Conservation (phyloP, 805 yeast genomes). For the Diddensiella santjacobensis region DNA sequence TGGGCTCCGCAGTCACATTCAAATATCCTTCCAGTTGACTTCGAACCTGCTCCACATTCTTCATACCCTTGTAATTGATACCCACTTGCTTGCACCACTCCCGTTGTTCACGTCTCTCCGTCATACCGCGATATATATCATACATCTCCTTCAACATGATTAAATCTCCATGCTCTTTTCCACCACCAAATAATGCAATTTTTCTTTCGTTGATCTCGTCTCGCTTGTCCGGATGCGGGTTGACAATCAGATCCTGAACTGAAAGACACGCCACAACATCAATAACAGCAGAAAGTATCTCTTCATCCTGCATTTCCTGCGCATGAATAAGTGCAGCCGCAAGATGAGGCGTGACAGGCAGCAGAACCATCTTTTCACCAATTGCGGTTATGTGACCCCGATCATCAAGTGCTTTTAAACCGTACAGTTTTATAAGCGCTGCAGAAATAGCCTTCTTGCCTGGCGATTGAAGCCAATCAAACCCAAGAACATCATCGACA, state of each 20-base stretch:
- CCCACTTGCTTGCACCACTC: slow-evolving; percentile 82
- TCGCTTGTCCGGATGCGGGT: slow-evolving; percentile 73
- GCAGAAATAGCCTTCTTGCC: slow-evolving; percentile 69
- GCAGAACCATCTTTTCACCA: slow-evolving; percentile 81
- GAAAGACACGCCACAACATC: slow-evolving; percentile 92
- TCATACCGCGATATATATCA: slow-evolving; percentile 47
- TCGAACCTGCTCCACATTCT: slow-evolving; percentile 70
- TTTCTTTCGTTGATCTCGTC: slow-evolving; percentile 82
- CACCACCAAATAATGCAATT: slow-evolving; percentile 63
- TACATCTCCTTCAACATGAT: slow-evolving; percentile 75
- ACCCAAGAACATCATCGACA: slow-evolving; percentile 69
- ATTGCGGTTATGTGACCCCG: slow-evolving; percentile 69
- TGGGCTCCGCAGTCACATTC: slow-evolving; percentile 28
- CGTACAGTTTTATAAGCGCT: slow-evolving; percentile 73
- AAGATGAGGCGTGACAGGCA: slow-evolving; percentile 90
- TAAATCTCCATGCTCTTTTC: slow-evolving; percentile 77
- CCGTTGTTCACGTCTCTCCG: slow-evolving; percentile 50
- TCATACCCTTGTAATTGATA: slow-evolving; percentile 73
- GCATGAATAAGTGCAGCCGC: slow-evolving; percentile 82
- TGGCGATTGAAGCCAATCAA: slow-evolving; percentile 94
- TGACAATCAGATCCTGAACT: slow-evolving; percentile 80
- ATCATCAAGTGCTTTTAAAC: slow-evolving; percentile 75
- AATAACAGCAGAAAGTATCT: slow-evolving; percentile 60
- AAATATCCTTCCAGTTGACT: slow-evolving; percentile 72
- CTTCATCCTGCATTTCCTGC: slow-evolving; percentile 25